Evolutionary conservation across 768 basidiomycete species (phyloP).

Genomic region (Hypholoma fasciculare): DNA sequence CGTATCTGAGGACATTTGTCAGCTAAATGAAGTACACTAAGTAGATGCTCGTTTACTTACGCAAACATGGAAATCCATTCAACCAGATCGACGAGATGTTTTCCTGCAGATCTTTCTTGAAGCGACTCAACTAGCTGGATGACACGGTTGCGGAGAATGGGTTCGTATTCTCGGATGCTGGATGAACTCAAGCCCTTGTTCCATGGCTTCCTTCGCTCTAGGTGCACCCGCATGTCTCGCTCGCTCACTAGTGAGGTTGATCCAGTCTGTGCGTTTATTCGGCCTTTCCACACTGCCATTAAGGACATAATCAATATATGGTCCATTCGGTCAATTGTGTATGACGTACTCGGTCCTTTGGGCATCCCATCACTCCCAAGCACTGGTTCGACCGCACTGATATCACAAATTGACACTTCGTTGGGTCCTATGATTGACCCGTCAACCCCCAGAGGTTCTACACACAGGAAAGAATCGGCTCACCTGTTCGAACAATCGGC

Average conservation of each 20-base stretch:
- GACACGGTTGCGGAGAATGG: neutral
- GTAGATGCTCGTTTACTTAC: neutral
- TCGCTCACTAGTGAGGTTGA: neutral
- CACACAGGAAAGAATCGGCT: constrained; percentile 1
- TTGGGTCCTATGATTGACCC: constrained; percentile 38
- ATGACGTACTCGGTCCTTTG: constrained; percentile 37
- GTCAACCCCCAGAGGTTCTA: neutral
- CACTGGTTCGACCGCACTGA: constrained; percentile 28
- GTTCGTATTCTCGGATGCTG: constrained; percentile 4
- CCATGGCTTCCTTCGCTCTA: constrained; percentile 8
- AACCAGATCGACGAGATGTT: neutral
- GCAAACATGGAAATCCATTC: constrained; percentile 7
- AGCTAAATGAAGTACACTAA: neutral
- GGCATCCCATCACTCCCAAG: constrained; percentile 41
- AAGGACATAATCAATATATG: neutral
- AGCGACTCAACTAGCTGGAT: neutral
- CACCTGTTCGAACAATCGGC: constrained; percentile 54
- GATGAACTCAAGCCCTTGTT: constrained; percentile 1
- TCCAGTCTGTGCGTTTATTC: constrained; percentile 12
- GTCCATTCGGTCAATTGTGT: neutral
- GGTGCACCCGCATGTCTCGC: constrained; percentile 1
- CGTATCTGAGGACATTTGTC: neutral
- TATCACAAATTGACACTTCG: constrained; percentile 39
- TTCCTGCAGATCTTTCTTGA: neutral
- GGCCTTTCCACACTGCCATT: constrained; percentile 29